Percentiles rank a stretch among this genome's conserved stretches.
These are phyloP conservation scores for Stereocaulon alpinum DNA, from an alignment of 495 filamentous ascomycete genomes.

Conservation along the genomic window DNA sequence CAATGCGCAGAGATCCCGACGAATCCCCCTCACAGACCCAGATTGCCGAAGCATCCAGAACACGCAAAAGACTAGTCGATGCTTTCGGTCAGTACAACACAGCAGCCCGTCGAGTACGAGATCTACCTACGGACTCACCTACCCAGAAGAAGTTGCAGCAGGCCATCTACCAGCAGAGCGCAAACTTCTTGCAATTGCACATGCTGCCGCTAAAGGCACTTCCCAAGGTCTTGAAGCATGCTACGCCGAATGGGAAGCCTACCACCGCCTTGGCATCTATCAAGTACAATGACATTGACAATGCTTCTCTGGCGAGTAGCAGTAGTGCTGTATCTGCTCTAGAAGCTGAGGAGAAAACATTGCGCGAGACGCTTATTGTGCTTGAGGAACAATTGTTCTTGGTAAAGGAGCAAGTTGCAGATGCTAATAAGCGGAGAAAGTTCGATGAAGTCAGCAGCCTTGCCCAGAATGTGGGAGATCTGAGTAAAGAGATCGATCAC, in stretches of 20 bases:
- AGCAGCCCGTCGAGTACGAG: slow-evolving; percentile 71
- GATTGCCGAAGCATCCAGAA: slow-evolving; percentile 78
- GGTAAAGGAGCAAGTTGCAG: slow-evolving; percentile 77
- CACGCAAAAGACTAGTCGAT: slow-evolving; percentile 83
- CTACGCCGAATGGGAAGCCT: slow-evolving; percentile 33
- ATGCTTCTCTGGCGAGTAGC: slow-evolving; percentile 49
- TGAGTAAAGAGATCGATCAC: slow-evolving; percentile 71
- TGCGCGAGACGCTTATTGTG: slow-evolving; percentile 75
- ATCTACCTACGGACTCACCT: slow-evolving; percentile 60
- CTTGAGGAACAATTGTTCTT: slow-evolving; percentile 93
- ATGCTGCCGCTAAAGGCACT: slow-evolving; percentile 86
- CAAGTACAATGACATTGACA: slow-evolving; percentile 51
- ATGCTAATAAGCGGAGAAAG: slow-evolving; percentile 66
- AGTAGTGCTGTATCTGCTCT: slow-evolving; percentile 58
- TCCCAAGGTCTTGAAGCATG: slow-evolving; percentile 70
- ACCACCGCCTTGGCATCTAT: slow-evolving; percentile 47
- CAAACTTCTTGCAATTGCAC: slow-evolving; percentile 77
- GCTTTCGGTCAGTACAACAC: slow-evolving; percentile 83
- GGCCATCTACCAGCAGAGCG: slow-evolving; percentile 72
- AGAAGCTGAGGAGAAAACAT: slow-evolving; percentile 77
- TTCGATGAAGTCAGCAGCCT: slow-evolving; percentile 85
- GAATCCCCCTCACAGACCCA: slow-evolving; percentile 64
- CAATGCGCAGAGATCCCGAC: slow-evolving; percentile 45
- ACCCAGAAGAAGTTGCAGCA: slow-evolving; percentile 72
- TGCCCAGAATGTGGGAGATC: slow-evolving; percentile 70